Percentiles rank a stretch among this genome's conserved stretches.
Evolutionary conservation across 1,284 basidiomycete genomes (phyloP).

Genomic region (Rhodotorula glutinis): DNA sequence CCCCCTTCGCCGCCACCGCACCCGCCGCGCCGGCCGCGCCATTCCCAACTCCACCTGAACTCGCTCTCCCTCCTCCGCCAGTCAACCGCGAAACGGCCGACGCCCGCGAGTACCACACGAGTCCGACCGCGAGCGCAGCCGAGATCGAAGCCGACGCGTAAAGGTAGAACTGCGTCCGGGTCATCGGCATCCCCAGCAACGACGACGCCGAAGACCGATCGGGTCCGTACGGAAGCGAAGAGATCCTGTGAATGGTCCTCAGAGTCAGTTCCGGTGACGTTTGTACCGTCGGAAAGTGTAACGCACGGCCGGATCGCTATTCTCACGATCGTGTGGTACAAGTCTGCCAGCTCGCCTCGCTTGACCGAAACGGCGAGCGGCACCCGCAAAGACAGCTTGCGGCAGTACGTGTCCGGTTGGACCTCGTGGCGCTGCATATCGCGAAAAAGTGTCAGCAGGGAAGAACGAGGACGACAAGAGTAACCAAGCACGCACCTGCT

Average conservation of each 20-base stretch:
- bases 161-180: slow-evolving; percentile 53
- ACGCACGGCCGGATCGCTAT: slow-evolving; percentile 82
- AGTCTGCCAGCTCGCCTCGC: slow-evolving; percentile 78
- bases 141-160: slow-evolving; percentile 66
- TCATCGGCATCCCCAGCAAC: slow-evolving; percentile 32
- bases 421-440: slow-evolving; percentile 80
- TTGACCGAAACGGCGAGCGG: slow-evolving; percentile 88
- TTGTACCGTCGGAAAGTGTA: not conserved
- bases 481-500: slow-evolving; percentile 77
- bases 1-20: not conserved
- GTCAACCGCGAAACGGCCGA: not conserved
- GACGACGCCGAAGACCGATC: slow-evolving; percentile 12
- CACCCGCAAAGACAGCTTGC: slow-evolving; percentile 75
- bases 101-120: slow-evolving; percentile 55
- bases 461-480: too few relatives aligned
- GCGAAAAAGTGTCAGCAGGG: not conserved
- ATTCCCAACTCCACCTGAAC: not conserved
- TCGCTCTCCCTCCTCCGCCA: not conserved
- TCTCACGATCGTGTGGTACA: slow-evolving; percentile 77
- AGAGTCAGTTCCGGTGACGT: not conserved
- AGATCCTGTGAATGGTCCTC: slow-evolving; percentile 34
- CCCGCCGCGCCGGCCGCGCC: not conserved
- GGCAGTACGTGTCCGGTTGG: slow-evolving; percentile 94
- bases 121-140: slow-evolving; percentile 64
- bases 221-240: slow-evolving; percentile 46